Evolutionary conservation across 2,329 filamentous ascomycete species (phyloP).

Genomic region (Xylaria arbuscula): DNA sequence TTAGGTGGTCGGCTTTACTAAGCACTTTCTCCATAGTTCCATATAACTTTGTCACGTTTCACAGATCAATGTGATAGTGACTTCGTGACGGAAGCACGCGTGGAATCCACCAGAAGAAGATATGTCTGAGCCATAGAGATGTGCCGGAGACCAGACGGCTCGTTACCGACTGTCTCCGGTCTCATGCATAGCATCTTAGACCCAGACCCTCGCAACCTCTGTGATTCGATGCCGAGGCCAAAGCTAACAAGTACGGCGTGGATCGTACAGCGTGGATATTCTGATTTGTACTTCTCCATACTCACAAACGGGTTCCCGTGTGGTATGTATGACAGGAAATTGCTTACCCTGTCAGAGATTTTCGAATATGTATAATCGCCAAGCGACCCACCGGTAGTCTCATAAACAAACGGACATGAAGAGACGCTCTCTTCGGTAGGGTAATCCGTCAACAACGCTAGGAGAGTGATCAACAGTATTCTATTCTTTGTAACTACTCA

Average conservation of each 20-base stretch:
- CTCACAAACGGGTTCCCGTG: background rate
- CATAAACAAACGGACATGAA: background rate
- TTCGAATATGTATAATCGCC: background rate
- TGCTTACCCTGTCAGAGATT: background rate
- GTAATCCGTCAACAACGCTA: background rate
- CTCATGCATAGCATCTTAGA: background rate
- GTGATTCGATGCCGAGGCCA: background rate
- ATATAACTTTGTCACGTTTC: background rate
- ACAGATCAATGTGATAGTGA: background rate
- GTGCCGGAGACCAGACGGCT: background rate
- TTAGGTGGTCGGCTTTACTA: background rate
- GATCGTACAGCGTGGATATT: background rate
- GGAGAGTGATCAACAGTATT: background rate
- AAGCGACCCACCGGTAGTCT: background rate
- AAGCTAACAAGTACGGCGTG: background rate
- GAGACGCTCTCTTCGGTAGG: background rate
- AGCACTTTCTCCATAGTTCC: too few species aligned
- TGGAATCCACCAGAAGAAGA: background rate
- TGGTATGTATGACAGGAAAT: background rate
- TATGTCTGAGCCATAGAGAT: background rate
- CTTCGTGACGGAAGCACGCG: background rate
- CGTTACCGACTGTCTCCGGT: background rate
- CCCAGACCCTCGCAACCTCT: background rate
- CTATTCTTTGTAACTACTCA: background rate
- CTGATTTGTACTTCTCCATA: background rate